phyloP scores from a whole-genome alignment of 1,284 basidiomycete genomes.

The Heterobasidion parviporum region DNA sequence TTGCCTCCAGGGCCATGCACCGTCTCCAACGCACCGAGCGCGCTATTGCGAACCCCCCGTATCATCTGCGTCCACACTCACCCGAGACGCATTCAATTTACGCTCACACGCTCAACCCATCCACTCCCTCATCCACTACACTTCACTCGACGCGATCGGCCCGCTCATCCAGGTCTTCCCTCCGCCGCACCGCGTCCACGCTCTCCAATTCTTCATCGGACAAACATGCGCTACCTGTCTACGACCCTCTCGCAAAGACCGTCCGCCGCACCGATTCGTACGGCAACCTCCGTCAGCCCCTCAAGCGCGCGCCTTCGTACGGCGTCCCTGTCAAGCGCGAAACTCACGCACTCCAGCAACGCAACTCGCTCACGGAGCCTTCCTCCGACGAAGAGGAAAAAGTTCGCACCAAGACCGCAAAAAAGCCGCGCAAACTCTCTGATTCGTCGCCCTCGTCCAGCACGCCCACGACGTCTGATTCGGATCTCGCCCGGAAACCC shows the following conservation, averaged over 20 bases:
- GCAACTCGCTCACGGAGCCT: conserved; percentile 14
- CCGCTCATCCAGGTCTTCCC: conserved; percentile 17
- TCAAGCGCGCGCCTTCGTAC: conserved; percentile 34
- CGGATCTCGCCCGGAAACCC: not conserved
- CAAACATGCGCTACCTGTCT: conserved; percentile 11
- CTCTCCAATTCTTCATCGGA: conserved; percentile 23
- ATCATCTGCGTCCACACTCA: conserved; percentile 51
- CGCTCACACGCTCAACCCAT: conserved; percentile 35
- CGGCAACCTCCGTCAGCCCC: conserved; percentile 19
- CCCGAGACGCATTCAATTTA: conserved; percentile 27
- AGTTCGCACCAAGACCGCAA: conserved; percentile 44
- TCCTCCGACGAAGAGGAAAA: conserved; percentile 70
- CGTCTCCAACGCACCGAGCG: conserved; percentile 62
- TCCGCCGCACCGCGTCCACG: conserved; percentile 27
- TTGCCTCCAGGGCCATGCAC: conserved; percentile 44
- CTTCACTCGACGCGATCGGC: conserved; percentile 38
- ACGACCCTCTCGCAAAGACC: conserved; percentile 11
- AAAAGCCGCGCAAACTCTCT: conserved; percentile 39
- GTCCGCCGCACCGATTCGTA: conserved; percentile 18
- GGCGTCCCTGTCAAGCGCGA: conserved; percentile 13
- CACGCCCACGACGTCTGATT: not conserved
- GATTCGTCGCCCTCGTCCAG: not conserved
- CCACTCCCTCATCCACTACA: conserved; percentile 60
- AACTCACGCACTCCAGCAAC: not conserved
- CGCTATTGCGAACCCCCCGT: conserved; percentile 37